Evolutionary conservation across 129 eudicot genomes (phyloP).

Genomic region (Lonicera japonica): DNA sequence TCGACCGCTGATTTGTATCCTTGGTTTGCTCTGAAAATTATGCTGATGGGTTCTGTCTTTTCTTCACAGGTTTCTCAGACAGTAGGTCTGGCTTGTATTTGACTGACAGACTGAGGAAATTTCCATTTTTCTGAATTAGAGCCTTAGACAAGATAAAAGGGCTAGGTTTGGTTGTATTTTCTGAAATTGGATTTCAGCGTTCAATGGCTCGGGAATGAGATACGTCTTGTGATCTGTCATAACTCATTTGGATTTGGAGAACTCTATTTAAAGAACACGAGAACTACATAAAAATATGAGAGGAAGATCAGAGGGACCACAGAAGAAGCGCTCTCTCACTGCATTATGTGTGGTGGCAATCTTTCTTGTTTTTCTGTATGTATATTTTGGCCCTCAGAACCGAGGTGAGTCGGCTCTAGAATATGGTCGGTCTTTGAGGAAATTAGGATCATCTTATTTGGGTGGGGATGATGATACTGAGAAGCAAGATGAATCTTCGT

Average conservation of each 20-base stretch:
- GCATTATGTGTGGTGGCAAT: slow-evolving; percentile 39
- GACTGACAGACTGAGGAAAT: not conserved
- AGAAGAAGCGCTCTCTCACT: slow-evolving; percentile 65
- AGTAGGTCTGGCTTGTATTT: not conserved
- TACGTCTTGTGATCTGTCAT: slow-evolving; percentile 18
- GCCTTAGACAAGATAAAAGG: not conserved
- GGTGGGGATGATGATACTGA: slow-evolving; percentile 89
- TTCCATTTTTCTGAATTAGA: not conserved
- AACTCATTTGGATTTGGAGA: slow-evolving; percentile 18
- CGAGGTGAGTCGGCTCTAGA: slow-evolving; percentile 79
- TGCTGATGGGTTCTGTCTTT: slow-evolving; percentile 1
- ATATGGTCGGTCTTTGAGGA: slow-evolving; percentile 82
- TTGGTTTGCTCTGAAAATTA: not conserved
- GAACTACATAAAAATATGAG: slow-evolving; percentile 35
- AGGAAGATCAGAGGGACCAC: slow-evolving; percentile 68
- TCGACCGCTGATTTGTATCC: not conserved
- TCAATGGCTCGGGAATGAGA: slow-evolving; percentile 10
- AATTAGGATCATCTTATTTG: slow-evolving; percentile 82
- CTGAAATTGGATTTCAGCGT: slow-evolving; percentile 1
- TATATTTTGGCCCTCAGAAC: slow-evolving; percentile 70
- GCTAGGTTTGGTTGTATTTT: not conserved
- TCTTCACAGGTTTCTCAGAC: slow-evolving; percentile 1
- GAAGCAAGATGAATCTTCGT: slow-evolving; percentile 54
- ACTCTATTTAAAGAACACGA: slow-evolving; percentile 16
- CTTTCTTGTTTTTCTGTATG: slow-evolving; percentile 56